Conservation (phyloP, 225 moss, liverwort and hornwort species). For the Bryoerythrophyllum caledonicum region DNA sequence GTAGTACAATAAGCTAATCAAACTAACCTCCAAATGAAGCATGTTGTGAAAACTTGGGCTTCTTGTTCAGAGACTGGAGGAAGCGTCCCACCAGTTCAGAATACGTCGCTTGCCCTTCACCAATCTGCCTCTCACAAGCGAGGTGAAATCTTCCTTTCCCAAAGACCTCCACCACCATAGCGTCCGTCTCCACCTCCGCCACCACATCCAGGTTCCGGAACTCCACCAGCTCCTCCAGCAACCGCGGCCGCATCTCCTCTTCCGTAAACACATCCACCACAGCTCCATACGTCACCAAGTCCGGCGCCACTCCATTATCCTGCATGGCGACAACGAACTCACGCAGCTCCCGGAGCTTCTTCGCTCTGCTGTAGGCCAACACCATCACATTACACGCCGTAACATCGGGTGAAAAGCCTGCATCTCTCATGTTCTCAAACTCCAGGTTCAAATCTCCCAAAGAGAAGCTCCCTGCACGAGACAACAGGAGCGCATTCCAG, state of each 20-base stretch:
- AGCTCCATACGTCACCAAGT: slow-evolving; percentile 75
- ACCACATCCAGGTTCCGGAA: slow-evolving; percentile 51
- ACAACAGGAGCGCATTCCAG: slow-evolving; percentile 67
- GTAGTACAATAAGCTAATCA: background rate
- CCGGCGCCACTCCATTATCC: slow-evolving; percentile 57
- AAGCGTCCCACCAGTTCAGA: slow-evolving; percentile 59
- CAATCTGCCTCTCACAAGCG: slow-evolving; percentile 42
- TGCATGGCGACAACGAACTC: slow-evolving; percentile 65
- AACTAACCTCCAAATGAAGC: slow-evolving; percentile 10
- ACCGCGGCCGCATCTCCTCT: slow-evolving; percentile 44
- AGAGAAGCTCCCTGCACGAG: slow-evolving; percentile 65
- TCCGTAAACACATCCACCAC: slow-evolving; percentile 62
- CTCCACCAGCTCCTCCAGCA: slow-evolving; percentile 63
- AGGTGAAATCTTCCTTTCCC: slow-evolving; percentile 62
- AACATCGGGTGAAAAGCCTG: slow-evolving; percentile 61
- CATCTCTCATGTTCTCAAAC: slow-evolving; percentile 57
- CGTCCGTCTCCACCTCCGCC: slow-evolving; percentile 55
- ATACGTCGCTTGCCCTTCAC: slow-evolving; percentile 44
- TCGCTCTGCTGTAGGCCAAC: slow-evolving; percentile 64
- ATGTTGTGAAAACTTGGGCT: background rate
- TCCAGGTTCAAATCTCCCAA: slow-evolving; percentile 55
- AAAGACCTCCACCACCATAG: slow-evolving; percentile 61
- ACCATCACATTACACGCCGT: slow-evolving; percentile 71
- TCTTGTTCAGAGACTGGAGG: slow-evolving; percentile 52
- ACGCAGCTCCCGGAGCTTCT: slow-evolving; percentile 66